Evolutionary conservation across 306 rosid genomes (phyloP).

Genomic region (Sophora flavescens): DNA sequence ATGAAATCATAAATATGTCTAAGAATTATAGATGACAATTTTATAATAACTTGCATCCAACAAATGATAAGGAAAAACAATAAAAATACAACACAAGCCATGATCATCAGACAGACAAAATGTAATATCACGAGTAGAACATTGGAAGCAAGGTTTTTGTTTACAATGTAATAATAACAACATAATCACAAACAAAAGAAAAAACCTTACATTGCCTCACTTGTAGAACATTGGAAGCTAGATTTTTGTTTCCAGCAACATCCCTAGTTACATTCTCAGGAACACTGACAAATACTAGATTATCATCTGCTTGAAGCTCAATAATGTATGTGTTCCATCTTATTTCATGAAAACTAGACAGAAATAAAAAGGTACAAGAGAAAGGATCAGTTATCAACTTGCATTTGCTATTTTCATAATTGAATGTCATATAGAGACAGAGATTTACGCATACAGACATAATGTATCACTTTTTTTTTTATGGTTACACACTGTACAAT

Average conservation of each 20-base stretch:
- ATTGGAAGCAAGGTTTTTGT: too few species aligned
- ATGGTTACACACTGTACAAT: neutral
- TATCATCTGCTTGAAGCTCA: slow-evolving; percentile 67
- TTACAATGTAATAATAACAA: neutral
- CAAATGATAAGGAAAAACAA: slow-evolving; percentile 4
- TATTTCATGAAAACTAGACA: slow-evolving; percentile 66
- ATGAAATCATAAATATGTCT: slow-evolving; percentile 30
- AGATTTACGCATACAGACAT: neutral
- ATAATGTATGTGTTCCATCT: slow-evolving; percentile 60
- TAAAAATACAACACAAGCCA: neutral
- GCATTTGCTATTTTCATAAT: slow-evolving; percentile 23
- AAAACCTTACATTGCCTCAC: slow-evolving; percentile 85
- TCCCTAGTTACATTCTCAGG: slow-evolving; percentile 80
- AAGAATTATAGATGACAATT: neutral
- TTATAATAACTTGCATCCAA: neutral
- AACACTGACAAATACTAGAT: slow-evolving; percentile 61
- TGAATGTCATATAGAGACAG: neutral
- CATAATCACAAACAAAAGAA: slow-evolving; percentile 29
- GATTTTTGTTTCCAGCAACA: slow-evolving; percentile 87
- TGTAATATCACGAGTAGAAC: slow-evolving; percentile 1
- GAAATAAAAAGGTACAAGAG: slow-evolving; percentile 38
- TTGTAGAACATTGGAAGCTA: slow-evolving; percentile 86
- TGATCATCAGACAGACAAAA: slow-evolving; percentile 7
- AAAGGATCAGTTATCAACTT: slow-evolving; percentile 24
- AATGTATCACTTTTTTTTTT: slow-evolving; percentile 1